These are phyloP conservation scores for Hyparrhenia diplandra DNA, from an alignment of 176 grass and related monocot genomes.

Conservation along the genomic window DNA sequence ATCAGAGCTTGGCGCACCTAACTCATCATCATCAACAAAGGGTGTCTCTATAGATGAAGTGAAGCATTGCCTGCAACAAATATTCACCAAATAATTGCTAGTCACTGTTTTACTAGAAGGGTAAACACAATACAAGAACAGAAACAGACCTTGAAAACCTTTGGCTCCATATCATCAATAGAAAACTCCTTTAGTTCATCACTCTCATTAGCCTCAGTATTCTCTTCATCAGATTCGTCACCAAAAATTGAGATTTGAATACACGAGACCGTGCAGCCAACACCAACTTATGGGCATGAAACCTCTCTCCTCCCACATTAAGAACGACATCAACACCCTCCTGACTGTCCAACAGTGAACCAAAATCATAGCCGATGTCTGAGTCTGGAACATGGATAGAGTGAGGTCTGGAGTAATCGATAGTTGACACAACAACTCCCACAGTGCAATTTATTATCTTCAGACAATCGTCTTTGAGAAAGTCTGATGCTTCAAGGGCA, in stretches of 20 bases:
- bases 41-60: constrained; percentile 89
- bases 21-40: constrained; percentile 68
- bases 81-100: not conserved
- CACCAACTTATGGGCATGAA: constrained; percentile 89
- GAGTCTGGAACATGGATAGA: constrained; percentile 75
- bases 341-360: constrained; percentile 66
- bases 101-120: not conserved
- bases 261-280: constrained; percentile 71
- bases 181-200: constrained; percentile 45
- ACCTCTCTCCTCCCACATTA: constrained; percentile 71
- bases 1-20: constrained; percentile 58
- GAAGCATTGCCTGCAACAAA: constrained; percentile 63
- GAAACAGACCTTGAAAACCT: constrained; percentile 80
- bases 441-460: constrained; percentile 98
- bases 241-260: constrained; percentile 60
- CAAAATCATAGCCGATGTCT: constrained; percentile 86
- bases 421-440: constrained; percentile 80
- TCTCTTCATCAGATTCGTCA: constrained; percentile 40
- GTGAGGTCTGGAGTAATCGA: constrained; percentile 64
- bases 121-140: constrained; percentile 4
- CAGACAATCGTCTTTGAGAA: constrained; percentile 89
- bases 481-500: constrained; percentile 81
- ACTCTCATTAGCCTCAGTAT: constrained; percentile 20
- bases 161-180: constrained; percentile 79
- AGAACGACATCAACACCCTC: constrained; percentile 86